A percentile compares a stretch with the other conserved stretches of the same genome.
phyloP scores from a whole-genome alignment of 2,329 filamentous ascomycete genomes.

The Neurospora sp. region DNA sequence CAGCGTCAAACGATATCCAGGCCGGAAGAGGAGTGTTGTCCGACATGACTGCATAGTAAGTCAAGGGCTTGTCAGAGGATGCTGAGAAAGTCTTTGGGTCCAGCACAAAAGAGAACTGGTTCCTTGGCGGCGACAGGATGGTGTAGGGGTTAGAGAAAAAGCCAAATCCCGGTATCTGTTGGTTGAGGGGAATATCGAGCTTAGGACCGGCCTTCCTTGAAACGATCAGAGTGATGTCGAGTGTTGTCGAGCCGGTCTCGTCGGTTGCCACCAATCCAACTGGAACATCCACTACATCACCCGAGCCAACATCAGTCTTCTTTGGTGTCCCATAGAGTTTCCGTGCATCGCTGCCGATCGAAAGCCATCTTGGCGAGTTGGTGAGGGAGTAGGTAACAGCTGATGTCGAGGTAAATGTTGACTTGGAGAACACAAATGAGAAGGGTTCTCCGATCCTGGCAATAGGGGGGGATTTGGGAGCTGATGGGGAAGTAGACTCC shows the following conservation, averaged over 20 bases:
- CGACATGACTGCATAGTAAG: slow-evolving; percentile 67
- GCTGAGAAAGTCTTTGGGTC: slow-evolving; percentile 53
- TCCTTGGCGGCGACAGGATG: slow-evolving; percentile 44
- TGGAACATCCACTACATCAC: slow-evolving; percentile 45
- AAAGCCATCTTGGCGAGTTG: slow-evolving; percentile 62
- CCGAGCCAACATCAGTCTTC: slow-evolving; percentile 34
- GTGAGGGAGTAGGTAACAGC: slow-evolving; percentile 57
- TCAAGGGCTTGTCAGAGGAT: slow-evolving; percentile 36
- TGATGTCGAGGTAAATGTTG: slow-evolving; percentile 58
- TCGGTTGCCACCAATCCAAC: slow-evolving; percentile 65
- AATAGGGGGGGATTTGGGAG: slow-evolving; percentile 68
- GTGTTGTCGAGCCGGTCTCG: slow-evolving; percentile 48
- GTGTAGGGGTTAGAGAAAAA: slow-evolving; percentile 50
- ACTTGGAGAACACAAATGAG: slow-evolving; percentile 59
- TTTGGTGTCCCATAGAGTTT: slow-evolving; percentile 63
- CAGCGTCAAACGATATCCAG: slow-evolving; percentile 68
- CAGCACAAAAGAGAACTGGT: slow-evolving; percentile 43
- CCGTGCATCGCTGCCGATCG: slow-evolving; percentile 53
- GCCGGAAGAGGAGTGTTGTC: slow-evolving; percentile 77
- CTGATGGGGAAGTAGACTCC: slow-evolving; percentile 62
- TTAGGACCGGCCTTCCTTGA: slow-evolving; percentile 45
- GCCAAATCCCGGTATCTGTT: slow-evolving; percentile 49
- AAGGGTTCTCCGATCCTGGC: slow-evolving; percentile 60
- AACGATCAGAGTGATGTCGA: slow-evolving; percentile 62
- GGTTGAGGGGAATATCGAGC: slow-evolving; percentile 44